Base-by-base conservation (phyloP, 352 stramenopile genomes). In the Globisporangium okanoganense region DNA sequence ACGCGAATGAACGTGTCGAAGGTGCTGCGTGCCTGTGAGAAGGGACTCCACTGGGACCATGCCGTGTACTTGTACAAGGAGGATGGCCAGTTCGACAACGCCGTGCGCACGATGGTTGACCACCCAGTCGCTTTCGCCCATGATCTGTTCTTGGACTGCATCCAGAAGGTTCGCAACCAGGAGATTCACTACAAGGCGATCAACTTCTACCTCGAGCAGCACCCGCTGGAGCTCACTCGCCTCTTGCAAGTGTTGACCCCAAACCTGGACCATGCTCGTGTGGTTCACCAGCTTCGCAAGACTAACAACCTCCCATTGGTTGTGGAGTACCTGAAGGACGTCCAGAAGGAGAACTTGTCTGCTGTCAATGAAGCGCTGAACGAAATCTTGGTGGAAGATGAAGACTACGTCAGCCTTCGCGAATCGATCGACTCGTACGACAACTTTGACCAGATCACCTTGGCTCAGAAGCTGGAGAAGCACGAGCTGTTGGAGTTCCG, bases 171-270 rank as follows among this genome's bases (percentile, higher is more conserved):
- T 40, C 94, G 97, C 65, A 99, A 99, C 83, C 92, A 98, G 66
- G 97, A 99, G 78, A 96, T 99, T 35, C 97, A 99, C 85, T 99
- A 99, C 96, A 99, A 99, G 79, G 96, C 97, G 51, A 98, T 99
- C 66, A 92, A 96, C 66, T 99, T 99, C 68, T 99, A 99, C 76
- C 75, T 99, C 24, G 90, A 97, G 49, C 90, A 98, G 74, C 94
- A 99, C 70, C 97, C 97, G 33, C 85, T 98, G 51, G 86, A 98
- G 60, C 95, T 99, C 36, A 98, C 94, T 35, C 83, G 97, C 47
- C 78, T 99, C 18, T 93, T 99, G 64, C 87, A 98, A 87, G 96
- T 99, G 55, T 79, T 99, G 41, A 98, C 98, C 36, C 95, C 97
- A n/a, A 97, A 97, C 69, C 78, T 99, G 50, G 97, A 99, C 73